Evolutionary conservation across 352 stramenopile genomes (phyloP), one percentile per base, ranked within the genome.

Genomic region (Phytopythium cucurbitacearum): DNA sequence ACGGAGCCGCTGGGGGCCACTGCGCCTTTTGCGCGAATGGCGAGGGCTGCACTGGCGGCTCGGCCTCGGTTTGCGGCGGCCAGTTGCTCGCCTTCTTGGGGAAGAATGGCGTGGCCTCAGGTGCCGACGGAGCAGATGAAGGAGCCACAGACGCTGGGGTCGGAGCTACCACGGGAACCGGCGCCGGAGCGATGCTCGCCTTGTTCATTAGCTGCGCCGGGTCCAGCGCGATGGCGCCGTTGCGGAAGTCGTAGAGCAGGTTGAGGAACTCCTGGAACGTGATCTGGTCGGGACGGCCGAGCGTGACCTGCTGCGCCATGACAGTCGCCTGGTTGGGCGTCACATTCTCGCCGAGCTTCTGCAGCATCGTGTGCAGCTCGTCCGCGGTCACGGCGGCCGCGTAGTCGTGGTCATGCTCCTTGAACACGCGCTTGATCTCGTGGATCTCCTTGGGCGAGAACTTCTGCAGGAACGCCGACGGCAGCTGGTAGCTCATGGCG

Each of bases 401-500:
- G 45, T 76, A 80, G 65, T 95, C 78, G 48, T 56, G 59, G 64
- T 95, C 85, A 51, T 91, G 85, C 69, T 89, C 76, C 53, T 90
- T 89, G 64, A 95, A 95, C 35, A 87, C 77, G 57, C 77, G 73
- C 64, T 93, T 91, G 62, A 91, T 71, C 63, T 93, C 79, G 57
- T 92, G 76, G 65, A 91, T 92, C 65, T 95, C 85, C 59, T 89
- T 90, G 60, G 83, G 85, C 56, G 80, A 85, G 59, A 94, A 92
- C 60, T 92, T 92, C 55, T 92, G 84, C 48, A 94, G 54, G 56
- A 92, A 94, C 44, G 73, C 65, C 33, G 81, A 91, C 36, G 81
- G 85, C 16, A 94, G 64, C 50, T 91, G 78, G 73, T 94, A 94
- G 67, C 81, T 91, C 84, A 94, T 94, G 34, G 40, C 57, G 40